Base-by-base conservation (phyloP, 257 asterid genomes). In the Leonotis leonurus region DNA sequence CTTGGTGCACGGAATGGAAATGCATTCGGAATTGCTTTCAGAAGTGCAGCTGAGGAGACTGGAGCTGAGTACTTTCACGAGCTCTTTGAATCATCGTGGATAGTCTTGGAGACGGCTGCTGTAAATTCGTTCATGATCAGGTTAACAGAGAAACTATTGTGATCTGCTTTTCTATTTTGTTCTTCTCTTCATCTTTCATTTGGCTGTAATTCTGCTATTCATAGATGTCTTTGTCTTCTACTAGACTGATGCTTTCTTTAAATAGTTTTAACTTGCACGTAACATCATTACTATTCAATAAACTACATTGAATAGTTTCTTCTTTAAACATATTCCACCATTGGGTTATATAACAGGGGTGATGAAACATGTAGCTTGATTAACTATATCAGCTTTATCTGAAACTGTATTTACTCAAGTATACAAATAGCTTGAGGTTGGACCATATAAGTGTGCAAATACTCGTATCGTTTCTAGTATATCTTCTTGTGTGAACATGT, bases 51-150 rank as follows among this genome's bases (percentile, higher is more conserved):
- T 27, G 97, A 85, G 70, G 95, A 87, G 70, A 93, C 96, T 0
- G 95, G 95, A 57, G 83, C 89, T 4, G 99, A 89, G 79, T 89
- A 82, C 70, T 90, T 93, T 44, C 97, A 93, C n/a, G 99, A 93
- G 76, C 87, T 93, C 8, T 93, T 93, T 30, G 99, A 93, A 67
- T 89, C 96, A 1, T 93, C 99, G 1, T 90, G 97, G 99, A 84
- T 90, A 17, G 94, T 93, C 70, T 70, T 93, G 79, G 96, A 93
- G 56, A 86, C 96, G 4, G 65, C 57, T 56, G 89, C 92, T 49
- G 90, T 90, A 61, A 93, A 93, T 74, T 70, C 85, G n/a, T 93
- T 93, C 84, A 90, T 93, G 99, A 85, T 89, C 74, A 78, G 94
- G 82, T 74, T 93, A 62, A 90, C 94, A 4, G 94, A 87, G 81